Percentiles rank a stretch among this genome's conserved stretches.
Evolutionary conservation across 805 yeast genomes (phyloP).

Genomic region (Starmerella bombicola): DNA sequence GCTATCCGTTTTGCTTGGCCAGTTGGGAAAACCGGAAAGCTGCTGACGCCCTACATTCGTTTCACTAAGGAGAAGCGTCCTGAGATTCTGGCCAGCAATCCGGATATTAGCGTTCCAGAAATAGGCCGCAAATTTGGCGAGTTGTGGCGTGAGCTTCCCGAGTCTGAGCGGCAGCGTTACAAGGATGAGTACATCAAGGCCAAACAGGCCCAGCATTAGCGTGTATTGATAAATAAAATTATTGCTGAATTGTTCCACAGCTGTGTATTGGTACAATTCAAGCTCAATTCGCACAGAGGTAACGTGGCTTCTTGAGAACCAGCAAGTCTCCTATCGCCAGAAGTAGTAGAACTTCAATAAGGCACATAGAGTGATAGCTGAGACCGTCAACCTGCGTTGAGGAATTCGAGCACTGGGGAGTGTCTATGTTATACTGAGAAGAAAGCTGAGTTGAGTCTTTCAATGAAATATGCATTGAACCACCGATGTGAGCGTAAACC

Average conservation of each 20-base stretch:
- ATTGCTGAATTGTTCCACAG: too few species aligned
- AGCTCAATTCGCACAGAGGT: background rate
- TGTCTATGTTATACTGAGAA: too few species aligned
- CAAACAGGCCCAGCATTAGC: constrained; percentile 30
- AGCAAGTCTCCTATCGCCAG: too few species aligned
- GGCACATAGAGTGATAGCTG: too few species aligned
- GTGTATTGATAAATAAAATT: background rate
- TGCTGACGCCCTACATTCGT: constrained; percentile 94
- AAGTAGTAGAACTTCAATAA: too few species aligned
- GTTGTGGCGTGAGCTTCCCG: constrained; percentile 80
- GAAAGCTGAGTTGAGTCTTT: too few species aligned
- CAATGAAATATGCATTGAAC: too few species aligned
- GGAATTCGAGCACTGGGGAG: too few species aligned
- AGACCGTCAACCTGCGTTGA: too few species aligned
- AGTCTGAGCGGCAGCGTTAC: constrained; percentile 38
- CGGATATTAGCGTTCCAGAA: constrained; percentile 80
- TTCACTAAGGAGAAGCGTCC: constrained; percentile 95
- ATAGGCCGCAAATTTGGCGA: constrained; percentile 89
- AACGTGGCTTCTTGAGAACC: too few species aligned
- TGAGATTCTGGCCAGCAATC: constrained; percentile 82
- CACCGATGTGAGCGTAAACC: too few species aligned
- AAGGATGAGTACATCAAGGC: constrained; percentile 86
- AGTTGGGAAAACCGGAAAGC: constrained; percentile 27
- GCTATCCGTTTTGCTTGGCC: constrained; percentile 14
- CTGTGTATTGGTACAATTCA: background rate